phyloP scores from a whole-genome alignment of 78 protist species.

The Bigelowiella natans region DNA sequence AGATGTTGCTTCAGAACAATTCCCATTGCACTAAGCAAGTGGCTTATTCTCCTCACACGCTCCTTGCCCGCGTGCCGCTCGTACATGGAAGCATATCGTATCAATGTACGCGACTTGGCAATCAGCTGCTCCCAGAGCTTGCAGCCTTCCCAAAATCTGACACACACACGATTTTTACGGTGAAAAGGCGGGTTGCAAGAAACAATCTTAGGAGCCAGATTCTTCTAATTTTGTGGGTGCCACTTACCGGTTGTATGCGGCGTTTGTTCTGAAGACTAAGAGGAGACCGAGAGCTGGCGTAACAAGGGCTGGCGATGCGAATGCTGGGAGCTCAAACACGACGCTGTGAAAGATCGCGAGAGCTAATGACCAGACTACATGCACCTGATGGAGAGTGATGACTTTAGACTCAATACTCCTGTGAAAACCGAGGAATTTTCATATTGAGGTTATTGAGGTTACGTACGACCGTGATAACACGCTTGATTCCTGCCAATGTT shows the following conservation, averaged over 20 bases:
- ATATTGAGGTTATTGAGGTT: neutral
- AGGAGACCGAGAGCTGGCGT: neutral
- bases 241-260: neutral
- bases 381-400: neutral
- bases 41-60: neutral
- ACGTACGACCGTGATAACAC: neutral
- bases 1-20: neutral
- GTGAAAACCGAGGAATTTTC: neutral
- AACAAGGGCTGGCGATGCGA: neutral
- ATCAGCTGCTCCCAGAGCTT: neutral
- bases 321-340: neutral
- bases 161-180: no score
- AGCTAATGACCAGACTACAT: neutral
- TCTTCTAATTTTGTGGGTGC: no score
- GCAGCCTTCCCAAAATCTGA: neutral
- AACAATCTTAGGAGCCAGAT: no score
- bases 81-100: neutral
- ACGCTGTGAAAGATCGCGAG: neutral
- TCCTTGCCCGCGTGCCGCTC: neutral
- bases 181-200: no score
- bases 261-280: neutral
- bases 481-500: neutral
- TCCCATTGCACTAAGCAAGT: neutral
- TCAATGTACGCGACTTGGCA: neutral
- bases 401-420: neutral